Conservation (phyloP, 441 rosid species). For the Pelargonium myrrhifolium region DNA sequence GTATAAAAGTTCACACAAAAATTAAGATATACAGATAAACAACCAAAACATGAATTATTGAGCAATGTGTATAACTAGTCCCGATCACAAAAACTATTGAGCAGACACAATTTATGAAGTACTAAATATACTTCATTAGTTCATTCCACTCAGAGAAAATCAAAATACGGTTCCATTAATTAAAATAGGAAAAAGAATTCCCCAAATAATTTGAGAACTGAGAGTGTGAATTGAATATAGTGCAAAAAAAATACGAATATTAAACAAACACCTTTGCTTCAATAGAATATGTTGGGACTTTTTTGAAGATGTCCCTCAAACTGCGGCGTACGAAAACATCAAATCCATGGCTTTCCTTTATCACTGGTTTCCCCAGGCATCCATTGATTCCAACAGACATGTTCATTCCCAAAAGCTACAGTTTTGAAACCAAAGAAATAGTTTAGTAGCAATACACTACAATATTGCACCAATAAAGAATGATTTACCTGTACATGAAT, state of each 20-base stretch:
- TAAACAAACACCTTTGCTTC: conserved; percentile 68
- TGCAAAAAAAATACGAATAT: not conserved
- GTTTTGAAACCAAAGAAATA: conserved; percentile 20
- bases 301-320: conserved; percentile 89
- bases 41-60: too few relatives aligned
- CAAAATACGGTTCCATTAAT: not conserved
- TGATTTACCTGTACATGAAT: conserved; percentile 83
- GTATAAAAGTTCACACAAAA: too few relatives aligned
- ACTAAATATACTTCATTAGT: too few relatives aligned
- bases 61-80: too few relatives aligned
- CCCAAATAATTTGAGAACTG: not conserved
- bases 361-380: conserved; percentile 78
- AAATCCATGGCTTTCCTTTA: conserved; percentile 81
- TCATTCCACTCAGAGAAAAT: too few relatives aligned
- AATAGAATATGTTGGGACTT: conserved; percentile 83
- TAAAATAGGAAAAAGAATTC: not conserved
- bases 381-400: conserved; percentile 92
- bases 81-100: too few relatives aligned
- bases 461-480: conserved; percentile 16
- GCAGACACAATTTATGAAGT: too few relatives aligned
- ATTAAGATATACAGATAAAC: too few relatives aligned
- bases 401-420: conserved; percentile 89
- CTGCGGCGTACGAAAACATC: conserved; percentile 83
- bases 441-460: conserved; percentile 12
- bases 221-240: not conserved